Evolutionary conservation across 192 early-diverging fungal genomes (phyloP), one percentile per base, ranked within the genome.

Genomic region (Coemansia sp.): DNA sequence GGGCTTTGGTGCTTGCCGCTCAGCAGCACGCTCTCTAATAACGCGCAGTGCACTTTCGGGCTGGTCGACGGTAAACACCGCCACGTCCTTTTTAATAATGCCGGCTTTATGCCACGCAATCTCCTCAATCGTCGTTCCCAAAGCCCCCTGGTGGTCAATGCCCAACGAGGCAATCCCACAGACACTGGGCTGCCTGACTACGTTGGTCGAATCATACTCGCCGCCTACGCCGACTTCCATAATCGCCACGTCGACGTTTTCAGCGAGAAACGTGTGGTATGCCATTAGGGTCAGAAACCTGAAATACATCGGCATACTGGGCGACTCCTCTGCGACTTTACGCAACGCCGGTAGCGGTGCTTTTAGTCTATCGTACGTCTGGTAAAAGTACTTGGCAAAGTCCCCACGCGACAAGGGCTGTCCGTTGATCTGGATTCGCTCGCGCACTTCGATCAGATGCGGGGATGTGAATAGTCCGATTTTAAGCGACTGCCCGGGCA

Each of bases 351-450:
- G 77, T 11, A 39, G 3, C 6, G 42, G 9, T 4, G 62, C 53
- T 4, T 88, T 87, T 37, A 97, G 77, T 23, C 79, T 69, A 74
- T 96, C 88, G 91, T 91, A 96, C 13, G 90, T 87, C 28, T 96
- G 86, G 76, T 93, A 92, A 70, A 95, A 97, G 80, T 97, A 93
- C 74, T 93, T 88, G 11, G 90, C 86, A 80, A 95, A 96, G 16
- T 76, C n/a, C 0, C 88, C 85, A 52, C 89, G 84, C 7, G 86
- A 85, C 5, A 99, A 80, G 13, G 95, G 93, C 26, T 67, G 69
- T 1, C 97, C 97, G 72, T 98, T 87, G 74, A 99, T 95, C 52
- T 93, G 86, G 69, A 99, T 97, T 26, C 97, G 87, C 70, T 99
- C 97, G 57, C 96, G 90, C 6, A 92, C 95, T 58, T 95, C 87